These are phyloP conservation scores for Prunus kanzakura DNA, from an alignment of 306 rosid species.

Conservation along the genomic window DNA sequence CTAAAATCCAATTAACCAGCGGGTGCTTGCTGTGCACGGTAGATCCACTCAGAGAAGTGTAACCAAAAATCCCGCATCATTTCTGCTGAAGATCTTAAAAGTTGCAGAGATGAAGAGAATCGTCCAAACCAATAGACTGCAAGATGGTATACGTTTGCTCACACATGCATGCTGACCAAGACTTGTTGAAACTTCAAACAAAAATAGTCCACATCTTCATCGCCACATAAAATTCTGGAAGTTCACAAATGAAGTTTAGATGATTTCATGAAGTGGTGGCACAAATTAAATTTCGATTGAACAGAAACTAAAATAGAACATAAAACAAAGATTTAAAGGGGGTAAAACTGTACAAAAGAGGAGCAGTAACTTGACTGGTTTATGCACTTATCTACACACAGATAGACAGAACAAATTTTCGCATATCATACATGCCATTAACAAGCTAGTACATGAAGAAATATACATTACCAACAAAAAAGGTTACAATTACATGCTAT, in stretches of 20 bases:
- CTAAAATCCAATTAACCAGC: not conserved
- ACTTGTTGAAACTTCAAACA: constrained; percentile 1
- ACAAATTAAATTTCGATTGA: not conserved
- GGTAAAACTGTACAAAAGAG: not conserved
- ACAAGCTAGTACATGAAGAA: not conserved
- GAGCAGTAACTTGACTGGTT: not conserved
- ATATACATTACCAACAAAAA: not conserved
- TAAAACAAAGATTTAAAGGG: not conserved
- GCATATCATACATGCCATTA: not conserved
- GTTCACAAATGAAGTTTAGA: not conserved
- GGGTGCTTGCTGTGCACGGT: constrained; percentile 14
- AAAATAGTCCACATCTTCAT: not conserved
- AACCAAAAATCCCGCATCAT: not conserved
- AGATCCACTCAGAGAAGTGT: not conserved
- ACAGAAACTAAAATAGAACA: not conserved
- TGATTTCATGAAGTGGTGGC: not conserved
- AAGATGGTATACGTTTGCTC: not conserved
- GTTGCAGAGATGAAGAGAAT: not conserved
- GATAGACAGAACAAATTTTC: not conserved
- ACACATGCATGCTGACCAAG: constrained; percentile 3
- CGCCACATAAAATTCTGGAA: constrained; percentile 6
- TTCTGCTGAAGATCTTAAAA: not conserved
- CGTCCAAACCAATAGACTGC: not conserved
- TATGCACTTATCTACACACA: not conserved
- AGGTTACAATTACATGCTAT: not conserved